Percentiles rank a stretch among this genome's conserved stretches.
phyloP scores from a whole-genome alignment of 768 basidiomycete genomes.

The Tulasnella sp. region DNA sequence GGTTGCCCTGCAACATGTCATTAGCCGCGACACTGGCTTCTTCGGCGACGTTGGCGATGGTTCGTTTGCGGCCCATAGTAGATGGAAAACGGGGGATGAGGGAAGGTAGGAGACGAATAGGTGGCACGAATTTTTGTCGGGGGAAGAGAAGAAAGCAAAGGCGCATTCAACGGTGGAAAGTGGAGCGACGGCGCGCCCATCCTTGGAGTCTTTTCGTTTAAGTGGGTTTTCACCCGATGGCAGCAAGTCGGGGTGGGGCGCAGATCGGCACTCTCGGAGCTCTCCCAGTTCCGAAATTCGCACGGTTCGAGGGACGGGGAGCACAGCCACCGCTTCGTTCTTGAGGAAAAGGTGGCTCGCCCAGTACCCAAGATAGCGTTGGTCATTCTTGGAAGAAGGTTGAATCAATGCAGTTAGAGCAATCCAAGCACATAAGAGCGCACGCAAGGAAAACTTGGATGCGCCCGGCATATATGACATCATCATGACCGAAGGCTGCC shows the following conservation, averaged over 20 bases:
- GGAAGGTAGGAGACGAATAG: background rate
- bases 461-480: too few relatives aligned
- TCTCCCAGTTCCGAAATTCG: too few relatives aligned
- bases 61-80: constrained; percentile 17
- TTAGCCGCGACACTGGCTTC: background rate
- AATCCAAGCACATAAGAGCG: too few relatives aligned
- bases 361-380: too few relatives aligned
- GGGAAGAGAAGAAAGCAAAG: background rate
- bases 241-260: background rate
- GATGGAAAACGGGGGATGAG: background rate
- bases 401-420: too few relatives aligned
- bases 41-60: background rate
- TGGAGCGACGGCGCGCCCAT: background rate
- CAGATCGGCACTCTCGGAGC: background rate
- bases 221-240: background rate
- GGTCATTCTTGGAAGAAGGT: too few relatives aligned
- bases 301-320: too few relatives aligned
- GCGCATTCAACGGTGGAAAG: background rate
- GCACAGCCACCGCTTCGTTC: too few relatives aligned
- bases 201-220: background rate
- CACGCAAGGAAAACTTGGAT: too few relatives aligned
- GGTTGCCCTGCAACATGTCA: background rate
- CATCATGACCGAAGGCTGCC: too few relatives aligned
- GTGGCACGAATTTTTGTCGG: background rate
- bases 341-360: too few relatives aligned